Evolutionary conservation across 1,284 basidiomycete species (phyloP), one percentile per base, ranked within the genome.

Genomic region (Termitomyces sp.): DNA sequence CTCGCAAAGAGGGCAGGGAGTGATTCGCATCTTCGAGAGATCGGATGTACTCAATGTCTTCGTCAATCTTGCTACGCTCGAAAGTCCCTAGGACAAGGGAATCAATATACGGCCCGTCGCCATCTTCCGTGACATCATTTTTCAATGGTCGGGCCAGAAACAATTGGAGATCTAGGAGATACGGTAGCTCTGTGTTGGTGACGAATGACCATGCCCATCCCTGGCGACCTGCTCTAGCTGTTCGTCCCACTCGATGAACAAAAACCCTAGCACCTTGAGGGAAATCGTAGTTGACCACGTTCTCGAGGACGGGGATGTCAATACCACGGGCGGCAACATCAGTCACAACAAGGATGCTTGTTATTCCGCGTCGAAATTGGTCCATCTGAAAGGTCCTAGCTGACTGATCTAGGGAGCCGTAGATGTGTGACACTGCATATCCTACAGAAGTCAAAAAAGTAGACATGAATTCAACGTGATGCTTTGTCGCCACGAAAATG

Each of bases 251-350:
- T 58, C 97, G 90, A 73, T 99, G 97, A 0, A 99, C 88, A 65
- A 98, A 99, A 4, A 97, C 86, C 54, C 96, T 78, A 0, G 94
- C 85, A 30, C 94, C 93, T 52, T 94, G 87, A 0, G 97, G 95
- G 61, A 99, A 98, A 66, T 99, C 96, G 70, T 94, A 99, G 70
- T 99, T 99, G 70, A 99, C 80, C 33, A 99, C 97, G 67, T 98
- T 92, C 68, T 94, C 92, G 52, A 98, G 79, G 28, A 98, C 82
- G 3, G 94, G 94, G 44, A 98, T 92, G 73, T 98, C 94, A 67
- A 96, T 94, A 68, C 95, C 95, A 62, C 95, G 88, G 4, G 97
- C 97, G 15, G 97, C 97, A 36, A 99, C 93, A 67, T 99, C 97
- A 0, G 97, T 99, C 40, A 99, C 96, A 40, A 99, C 94, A 9